phyloP scores from a whole-genome alignment of 805 yeast species.

The Yamadazyma olivae region DNA sequence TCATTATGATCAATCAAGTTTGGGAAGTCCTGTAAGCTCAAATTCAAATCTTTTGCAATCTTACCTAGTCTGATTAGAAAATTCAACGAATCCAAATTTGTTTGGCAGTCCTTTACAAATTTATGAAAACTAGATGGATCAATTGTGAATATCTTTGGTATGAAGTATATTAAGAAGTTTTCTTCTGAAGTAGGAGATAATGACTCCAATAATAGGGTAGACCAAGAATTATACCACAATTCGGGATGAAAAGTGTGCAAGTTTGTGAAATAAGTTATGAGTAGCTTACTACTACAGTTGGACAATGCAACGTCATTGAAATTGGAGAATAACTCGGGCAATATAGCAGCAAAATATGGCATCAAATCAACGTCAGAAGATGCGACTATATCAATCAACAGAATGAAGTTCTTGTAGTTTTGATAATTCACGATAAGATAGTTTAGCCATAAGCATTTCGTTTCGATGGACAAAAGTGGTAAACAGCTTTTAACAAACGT shows the following conservation, averaged over 20 bases:
- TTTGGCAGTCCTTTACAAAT: too few species aligned
- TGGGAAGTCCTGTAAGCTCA: neutral
- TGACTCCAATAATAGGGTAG: too few species aligned
- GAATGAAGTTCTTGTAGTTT: neutral
- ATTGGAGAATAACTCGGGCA: conserved; percentile 38
- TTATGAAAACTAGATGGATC: conserved; percentile 25
- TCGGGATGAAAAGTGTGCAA: too few species aligned
- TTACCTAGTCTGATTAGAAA: neutral
- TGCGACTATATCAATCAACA: too few species aligned
- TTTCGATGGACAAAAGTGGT: too few species aligned
- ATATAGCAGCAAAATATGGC: too few species aligned
- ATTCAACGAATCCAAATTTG: conserved; percentile 8
- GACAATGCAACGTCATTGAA: conserved; percentile 63
- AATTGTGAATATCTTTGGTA: conserved; percentile 60
- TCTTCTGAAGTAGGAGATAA: too few species aligned
- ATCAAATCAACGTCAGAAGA: too few species aligned
- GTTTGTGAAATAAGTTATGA: conserved; percentile 30
- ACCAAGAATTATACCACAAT: too few species aligned
- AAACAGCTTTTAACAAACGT: too few species aligned
- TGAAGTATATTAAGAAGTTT: conserved; percentile 54
- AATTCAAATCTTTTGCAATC: neutral
- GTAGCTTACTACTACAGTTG: conserved; percentile 60
- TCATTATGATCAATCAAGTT: neutral
- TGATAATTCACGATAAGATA: neutral
- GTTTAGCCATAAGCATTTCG: too few species aligned